phyloP scores from a whole-genome alignment of 1,284 basidiomycete genomes.

The Tylopilus sp. region DNA sequence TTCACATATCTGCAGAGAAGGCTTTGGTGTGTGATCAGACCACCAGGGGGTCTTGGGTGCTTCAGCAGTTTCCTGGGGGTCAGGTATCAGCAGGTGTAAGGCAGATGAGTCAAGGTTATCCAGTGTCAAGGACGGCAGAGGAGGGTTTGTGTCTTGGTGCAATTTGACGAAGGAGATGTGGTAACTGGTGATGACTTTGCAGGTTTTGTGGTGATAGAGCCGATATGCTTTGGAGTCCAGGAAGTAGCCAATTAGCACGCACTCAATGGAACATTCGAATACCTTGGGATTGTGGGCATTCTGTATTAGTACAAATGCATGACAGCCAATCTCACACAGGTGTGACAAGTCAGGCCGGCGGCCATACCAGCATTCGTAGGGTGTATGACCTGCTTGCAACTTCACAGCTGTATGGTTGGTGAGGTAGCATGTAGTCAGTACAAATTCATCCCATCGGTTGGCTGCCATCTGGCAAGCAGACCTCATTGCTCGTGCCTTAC shows the following conservation, averaged over 20 bases:
- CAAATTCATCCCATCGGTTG: conserved; percentile 5
- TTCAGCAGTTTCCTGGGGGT: too few relatives aligned
- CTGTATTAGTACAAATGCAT: background rate
- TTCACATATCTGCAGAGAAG: too few relatives aligned
- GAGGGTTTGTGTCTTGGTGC: too few relatives aligned
- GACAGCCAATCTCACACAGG: background rate
- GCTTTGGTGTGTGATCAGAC: too few relatives aligned
- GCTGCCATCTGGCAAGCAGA: too few relatives aligned
- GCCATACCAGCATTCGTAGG: background rate
- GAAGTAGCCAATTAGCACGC: conserved; percentile 4
- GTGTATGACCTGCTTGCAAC: background rate
- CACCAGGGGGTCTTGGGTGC: too few relatives aligned
- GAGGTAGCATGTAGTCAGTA: background rate
- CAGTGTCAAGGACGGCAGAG: too few relatives aligned
- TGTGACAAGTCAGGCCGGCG: background rate
- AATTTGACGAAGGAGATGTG: conserved; percentile 7
- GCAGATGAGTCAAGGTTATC: too few relatives aligned
- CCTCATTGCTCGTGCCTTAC: too few relatives aligned
- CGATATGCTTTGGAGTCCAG: conserved; percentile 3
- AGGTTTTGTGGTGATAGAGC: background rate
- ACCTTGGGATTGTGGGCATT: conserved; percentile 6
- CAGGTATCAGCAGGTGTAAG: too few relatives aligned
- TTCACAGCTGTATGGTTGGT: conserved; percentile 2
- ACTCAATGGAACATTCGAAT: background rate
- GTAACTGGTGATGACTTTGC: background rate